Percentiles rank a stretch among this genome's conserved stretches.
phyloP scores from a whole-genome alignment of 371 early-diverging fungal genomes.

The Circinella minor region DNA sequence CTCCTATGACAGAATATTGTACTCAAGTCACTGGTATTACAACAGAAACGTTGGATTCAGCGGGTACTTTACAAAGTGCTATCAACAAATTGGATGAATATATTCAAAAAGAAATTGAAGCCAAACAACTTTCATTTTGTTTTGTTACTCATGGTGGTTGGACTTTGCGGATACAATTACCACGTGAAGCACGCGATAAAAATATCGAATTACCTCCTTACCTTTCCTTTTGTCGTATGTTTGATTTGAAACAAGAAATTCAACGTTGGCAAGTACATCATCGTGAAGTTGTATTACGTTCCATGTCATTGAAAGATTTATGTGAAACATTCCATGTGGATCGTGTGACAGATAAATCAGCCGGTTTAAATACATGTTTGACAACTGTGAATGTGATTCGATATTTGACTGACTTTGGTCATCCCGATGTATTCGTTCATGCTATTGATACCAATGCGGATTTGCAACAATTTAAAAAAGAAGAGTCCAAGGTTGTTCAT shows the following conservation, averaged over 20 bases:
- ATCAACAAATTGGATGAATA: conserved; percentile 61
- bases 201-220: conserved; percentile 64
- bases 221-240: conserved; percentile 65
- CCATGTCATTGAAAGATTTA: conserved; percentile 66
- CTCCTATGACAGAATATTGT: conserved; percentile 69
- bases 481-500: conserved; percentile 71
- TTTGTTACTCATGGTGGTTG: conserved; percentile 81
- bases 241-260: conserved; percentile 77
- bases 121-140: conserved; percentile 64
- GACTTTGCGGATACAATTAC: conserved; percentile 75
- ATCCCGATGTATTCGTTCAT: conserved; percentile 65
- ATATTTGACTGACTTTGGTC: conserved; percentile 54
- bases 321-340: conserved; percentile 62
- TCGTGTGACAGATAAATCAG: conserved; percentile 51
- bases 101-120: conserved; percentile 60
- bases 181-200: conserved; percentile 76
- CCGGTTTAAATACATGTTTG: conserved; percentile 64
- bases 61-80: conserved; percentile 65
- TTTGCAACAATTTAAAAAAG: conserved; percentile 68
- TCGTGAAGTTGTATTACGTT: conserved; percentile 57
- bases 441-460: conserved; percentile 71
- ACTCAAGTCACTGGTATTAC: conserved; percentile 72
- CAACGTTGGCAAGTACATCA: conserved; percentile 70
- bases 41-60: conserved; percentile 53
- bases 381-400: conserved; percentile 67